Evolutionary conservation across 2,329 filamentous ascomycete genomes (phyloP), one percentile per base, ranked within the genome.

Genomic region (Colletotrichum agaves): DNA sequence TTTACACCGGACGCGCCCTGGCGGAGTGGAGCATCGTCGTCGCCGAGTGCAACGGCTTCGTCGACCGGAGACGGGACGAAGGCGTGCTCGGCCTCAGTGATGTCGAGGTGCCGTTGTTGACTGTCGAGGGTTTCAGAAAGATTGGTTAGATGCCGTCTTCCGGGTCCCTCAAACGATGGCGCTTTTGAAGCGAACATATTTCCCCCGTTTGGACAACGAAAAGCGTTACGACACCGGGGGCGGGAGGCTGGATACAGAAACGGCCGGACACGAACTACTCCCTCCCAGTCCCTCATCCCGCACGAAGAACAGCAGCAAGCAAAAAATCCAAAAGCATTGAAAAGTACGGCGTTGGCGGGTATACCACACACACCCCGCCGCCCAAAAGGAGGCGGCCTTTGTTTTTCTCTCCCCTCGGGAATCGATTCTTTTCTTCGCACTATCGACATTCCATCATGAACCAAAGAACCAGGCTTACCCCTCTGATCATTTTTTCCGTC

Each of bases 11-110:
- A 2, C 85, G 91, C 19, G 90, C 93, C 0, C 82, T 96, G 49
- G 92, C 92, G 0, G 93, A 96, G 77, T 96, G 93, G 93, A 84
- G 85, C 19, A 81, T 92, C 17, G 87, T 95, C 19, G 88, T 94
- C 15, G 87, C 87, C 63, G 93, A 96, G 76, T 93, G 90, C 80
- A 93, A 94, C 78, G 92, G 89, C 74, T 96, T 95, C 77, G 88
- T 93, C 35, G 92, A 95, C 66, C 84, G 92, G 50, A 86, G 93
- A 61, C 89, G 89, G 58, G 88, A 89, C 52, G 93, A 96, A 75
- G 92, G 92, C 49, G 87, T 94, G 10, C 84, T 87, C 2, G 82
- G 82, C 0, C 85, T 93, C 67, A 83, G 81, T 71, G 88, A 90
- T 47, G 88, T 95, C 46, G 92, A 95, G 77, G 80, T 83, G 3